Evolutionary conservation across 2,329 filamentous ascomycete genomes (phyloP).

Genomic region (Cladophialophora yegresii): DNA sequence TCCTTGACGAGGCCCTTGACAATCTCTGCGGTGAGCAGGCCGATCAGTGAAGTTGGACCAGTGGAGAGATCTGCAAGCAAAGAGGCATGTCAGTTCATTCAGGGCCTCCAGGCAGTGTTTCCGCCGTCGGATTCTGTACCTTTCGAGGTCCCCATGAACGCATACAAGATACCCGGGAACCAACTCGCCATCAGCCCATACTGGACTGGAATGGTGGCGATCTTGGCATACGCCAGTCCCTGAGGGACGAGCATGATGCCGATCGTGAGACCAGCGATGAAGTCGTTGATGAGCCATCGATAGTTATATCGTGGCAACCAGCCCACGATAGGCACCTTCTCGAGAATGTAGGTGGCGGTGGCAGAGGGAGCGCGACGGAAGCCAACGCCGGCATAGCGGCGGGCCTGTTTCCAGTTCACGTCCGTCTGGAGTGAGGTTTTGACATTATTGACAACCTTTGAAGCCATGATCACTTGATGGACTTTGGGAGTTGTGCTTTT

Average conservation of each 20-base stretch:
- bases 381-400: constrained; percentile 35
- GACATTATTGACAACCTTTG: constrained; percentile 25
- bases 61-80: constrained; percentile 55
- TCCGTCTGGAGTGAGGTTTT: constrained; percentile 30
- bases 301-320: constrained; percentile 66
- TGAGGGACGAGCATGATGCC: constrained; percentile 64
- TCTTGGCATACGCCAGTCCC: constrained; percentile 62
- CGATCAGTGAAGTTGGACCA: constrained; percentile 65
- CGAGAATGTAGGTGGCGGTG: constrained; percentile 57
- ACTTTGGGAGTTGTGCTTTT: neutral
- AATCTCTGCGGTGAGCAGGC: constrained; percentile 64
- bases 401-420: constrained; percentile 32
- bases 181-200: constrained; percentile 63
- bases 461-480: neutral
- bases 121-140: constrained; percentile 44
- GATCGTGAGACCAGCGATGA: constrained; percentile 62
- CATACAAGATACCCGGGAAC: constrained; percentile 59
- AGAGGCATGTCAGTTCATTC: constrained; percentile 14
- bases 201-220: constrained; percentile 62
- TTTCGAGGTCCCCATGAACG: constrained; percentile 64
- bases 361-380: constrained; percentile 53
- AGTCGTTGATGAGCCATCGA: constrained; percentile 63
- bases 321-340: constrained; percentile 63
- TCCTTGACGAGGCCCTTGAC: constrained; percentile 54
- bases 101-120: neutral